phyloP scores from a whole-genome alignment of 768 basidiomycete genomes.

The Boletus eberwhitei region DNA sequence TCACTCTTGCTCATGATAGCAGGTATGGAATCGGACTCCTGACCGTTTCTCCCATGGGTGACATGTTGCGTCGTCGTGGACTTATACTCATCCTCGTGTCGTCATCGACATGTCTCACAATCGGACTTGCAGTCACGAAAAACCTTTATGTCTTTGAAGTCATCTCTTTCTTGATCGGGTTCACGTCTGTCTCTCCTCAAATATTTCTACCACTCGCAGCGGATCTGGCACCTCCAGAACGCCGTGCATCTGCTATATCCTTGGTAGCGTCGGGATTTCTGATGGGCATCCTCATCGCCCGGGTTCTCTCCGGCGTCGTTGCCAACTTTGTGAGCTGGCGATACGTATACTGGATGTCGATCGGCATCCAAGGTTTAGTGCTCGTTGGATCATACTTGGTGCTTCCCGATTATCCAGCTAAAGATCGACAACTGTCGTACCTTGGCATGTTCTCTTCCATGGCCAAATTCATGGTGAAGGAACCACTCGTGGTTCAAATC shows the following conservation, averaged over 20 bases:
- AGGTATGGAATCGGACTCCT: slow-evolving; percentile 71
- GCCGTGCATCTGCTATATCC: slow-evolving; percentile 69
- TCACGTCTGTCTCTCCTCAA: slow-evolving; percentile 64
- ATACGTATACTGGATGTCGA: slow-evolving; percentile 71
- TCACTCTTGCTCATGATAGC: not conserved
- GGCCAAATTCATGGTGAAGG: slow-evolving; percentile 68
- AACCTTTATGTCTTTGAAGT: slow-evolving; percentile 57
- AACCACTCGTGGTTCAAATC: slow-evolving; percentile 72
- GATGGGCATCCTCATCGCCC: slow-evolving; percentile 67
- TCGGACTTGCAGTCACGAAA: slow-evolving; percentile 65
- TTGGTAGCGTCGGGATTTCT: slow-evolving; percentile 66
- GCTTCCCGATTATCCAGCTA: slow-evolving; percentile 77
- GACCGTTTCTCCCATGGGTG: slow-evolving; percentile 75
- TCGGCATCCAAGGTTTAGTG: slow-evolving; percentile 60
- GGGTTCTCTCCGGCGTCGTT: slow-evolving; percentile 69
- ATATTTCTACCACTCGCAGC: slow-evolving; percentile 70
- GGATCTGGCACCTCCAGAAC: slow-evolving; percentile 72
- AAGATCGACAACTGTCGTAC: slow-evolving; percentile 62
- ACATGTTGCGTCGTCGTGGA: slow-evolving; percentile 70
- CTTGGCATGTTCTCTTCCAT: slow-evolving; percentile 65
- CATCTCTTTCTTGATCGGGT: slow-evolving; percentile 66
- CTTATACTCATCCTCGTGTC: slow-evolving; percentile 61
- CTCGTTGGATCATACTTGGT: slow-evolving; percentile 54
- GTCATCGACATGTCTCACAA: slow-evolving; percentile 53
- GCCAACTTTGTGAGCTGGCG: slow-evolving; percentile 67